These are phyloP conservation scores for Marasmius fiardii DNA, from an alignment of 1,284 basidiomycete species.

Conservation along the genomic window DNA sequence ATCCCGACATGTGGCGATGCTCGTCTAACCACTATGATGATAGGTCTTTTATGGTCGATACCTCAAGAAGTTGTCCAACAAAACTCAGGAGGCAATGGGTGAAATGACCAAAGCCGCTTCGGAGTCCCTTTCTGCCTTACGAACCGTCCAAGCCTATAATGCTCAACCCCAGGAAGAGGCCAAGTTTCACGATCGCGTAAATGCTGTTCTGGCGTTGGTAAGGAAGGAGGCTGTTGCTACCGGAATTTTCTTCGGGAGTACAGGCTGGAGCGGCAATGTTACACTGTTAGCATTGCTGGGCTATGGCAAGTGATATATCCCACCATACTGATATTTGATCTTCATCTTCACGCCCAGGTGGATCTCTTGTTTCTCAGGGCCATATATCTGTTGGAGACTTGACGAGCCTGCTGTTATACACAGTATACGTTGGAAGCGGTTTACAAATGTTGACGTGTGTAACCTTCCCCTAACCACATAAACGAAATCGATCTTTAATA, in stretches of 20 bases:
- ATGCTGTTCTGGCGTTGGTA: constrained; percentile 72
- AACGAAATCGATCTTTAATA: neutral
- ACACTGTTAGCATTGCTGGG: constrained; percentile 87
- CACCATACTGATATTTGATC: neutral
- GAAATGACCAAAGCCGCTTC: constrained; percentile 93
- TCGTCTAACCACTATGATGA: constrained; percentile 4
- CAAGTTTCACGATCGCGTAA: constrained; percentile 69
- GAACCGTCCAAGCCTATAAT: constrained; percentile 93
- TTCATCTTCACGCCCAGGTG: constrained; percentile 49
- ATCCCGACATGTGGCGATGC: neutral
- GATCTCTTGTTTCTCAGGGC: constrained; percentile 84
- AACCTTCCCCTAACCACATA: constrained; percentile 3
- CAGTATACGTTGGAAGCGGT: constrained; percentile 84
- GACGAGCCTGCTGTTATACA: constrained; percentile 90
- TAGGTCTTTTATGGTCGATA: constrained; percentile 95
- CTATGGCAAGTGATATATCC: constrained; percentile 57
- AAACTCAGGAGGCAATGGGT: constrained; percentile 92
- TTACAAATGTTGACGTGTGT: constrained; percentile 78
- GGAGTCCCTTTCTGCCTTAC: constrained; percentile 89
- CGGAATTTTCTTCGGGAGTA: constrained; percentile 91
- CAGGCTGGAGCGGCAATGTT: constrained; percentile 94
- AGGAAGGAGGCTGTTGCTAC: constrained; percentile 88
- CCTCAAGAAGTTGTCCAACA: constrained; percentile 86
- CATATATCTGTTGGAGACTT: constrained; percentile 90
- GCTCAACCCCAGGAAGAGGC: constrained; percentile 68